Conservation (phyloP, 176 grass and related monocot genomes). For the Miscanthus lutarioriparius region DNA sequence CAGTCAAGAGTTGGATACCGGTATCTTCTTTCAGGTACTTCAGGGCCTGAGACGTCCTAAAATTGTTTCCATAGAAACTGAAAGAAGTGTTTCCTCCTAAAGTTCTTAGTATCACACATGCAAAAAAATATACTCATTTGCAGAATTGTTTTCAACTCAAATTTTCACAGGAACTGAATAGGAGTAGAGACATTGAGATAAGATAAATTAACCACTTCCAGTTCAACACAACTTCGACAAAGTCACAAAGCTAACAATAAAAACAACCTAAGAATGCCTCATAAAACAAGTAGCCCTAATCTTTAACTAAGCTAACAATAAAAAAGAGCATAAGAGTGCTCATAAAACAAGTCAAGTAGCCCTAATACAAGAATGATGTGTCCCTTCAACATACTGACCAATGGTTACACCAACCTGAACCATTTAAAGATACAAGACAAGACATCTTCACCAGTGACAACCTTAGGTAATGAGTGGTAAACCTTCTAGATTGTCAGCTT, state of each 20-base stretch:
- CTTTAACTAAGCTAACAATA: not conserved
- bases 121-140: not conserved
- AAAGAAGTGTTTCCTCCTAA: not conserved
- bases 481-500: slow-evolving; percentile 3
- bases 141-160: not conserved
- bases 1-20: not conserved
- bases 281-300: not conserved
- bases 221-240: not conserved
- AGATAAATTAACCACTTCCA: not conserved
- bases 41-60: not conserved
- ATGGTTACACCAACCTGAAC: not conserved
- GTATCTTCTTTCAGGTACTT: not conserved
- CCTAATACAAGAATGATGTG: not conserved
- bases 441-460: not conserved
- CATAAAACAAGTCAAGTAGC: not conserved
- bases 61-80: not conserved
- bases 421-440: not conserved
- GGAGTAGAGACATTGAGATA: not conserved
- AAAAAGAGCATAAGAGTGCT: not conserved
- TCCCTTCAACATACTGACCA: not conserved
- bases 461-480: not conserved
- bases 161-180: not conserved
- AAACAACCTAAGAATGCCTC: not conserved
- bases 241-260: not conserved
- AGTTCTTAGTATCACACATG: not conserved